Evolutionary conservation across 495 filamentous ascomycete genomes (phyloP), one percentile per base, ranked within the genome.

Genomic region (Podospora pseudoanserina): DNA sequence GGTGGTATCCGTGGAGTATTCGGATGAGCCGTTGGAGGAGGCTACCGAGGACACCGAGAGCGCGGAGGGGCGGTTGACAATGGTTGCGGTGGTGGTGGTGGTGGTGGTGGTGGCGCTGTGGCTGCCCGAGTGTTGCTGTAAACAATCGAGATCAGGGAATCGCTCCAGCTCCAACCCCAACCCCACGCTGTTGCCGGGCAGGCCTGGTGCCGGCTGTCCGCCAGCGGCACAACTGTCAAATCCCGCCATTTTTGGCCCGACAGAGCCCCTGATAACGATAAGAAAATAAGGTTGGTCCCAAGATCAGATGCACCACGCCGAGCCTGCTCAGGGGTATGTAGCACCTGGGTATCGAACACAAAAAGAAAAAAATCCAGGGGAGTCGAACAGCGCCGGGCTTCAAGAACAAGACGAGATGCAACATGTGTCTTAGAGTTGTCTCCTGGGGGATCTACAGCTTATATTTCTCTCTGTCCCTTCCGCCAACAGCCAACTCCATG

Each of bases 91-190:
- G 20, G 20, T 23, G 20, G 20, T 23, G 20, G 20, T 23, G 20
- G 20, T 23, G 20, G 20, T 23, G 20, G 20, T 23, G 20, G 20
- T 23, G 20, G 20, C 20, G 55, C 63, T 49, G 39, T 62, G 30
- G 64, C 64, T 69, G 58, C 58, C 54, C 57, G 61, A 66, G 66
- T 27, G 30, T 32, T 53, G 18, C 44, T 75, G 74, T 73, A 75
- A 73, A 73, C 71, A 75, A 73, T 70, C 65, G 55, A 73, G 66
- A 32, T 75, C 74, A 53, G 74, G 74, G 72, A 76, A 76, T 68
- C 67, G 73, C 67, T 75, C 73, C 58, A 60, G 58, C 63, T 44
- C 59, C 58, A 53, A 73, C 68, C 73, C 73, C 58, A 60, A 62
- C 63, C 56, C 59, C 58, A 53, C 66, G 66, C 27, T 65, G 69